phyloP scores from a whole-genome alignment of 192 early-diverging fungal species.

The Chytriomyces sp. region DNA sequence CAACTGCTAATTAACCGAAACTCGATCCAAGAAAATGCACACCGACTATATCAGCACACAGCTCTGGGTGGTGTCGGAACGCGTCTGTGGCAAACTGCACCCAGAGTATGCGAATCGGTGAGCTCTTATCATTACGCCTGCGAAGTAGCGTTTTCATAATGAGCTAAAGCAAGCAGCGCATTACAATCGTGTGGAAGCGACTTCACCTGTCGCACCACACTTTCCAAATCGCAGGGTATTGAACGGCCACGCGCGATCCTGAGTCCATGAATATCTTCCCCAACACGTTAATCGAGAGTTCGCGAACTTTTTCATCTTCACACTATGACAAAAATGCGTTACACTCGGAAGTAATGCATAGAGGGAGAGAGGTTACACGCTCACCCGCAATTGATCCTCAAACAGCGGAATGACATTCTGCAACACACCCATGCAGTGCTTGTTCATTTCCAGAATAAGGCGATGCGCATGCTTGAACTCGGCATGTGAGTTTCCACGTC shows the following conservation, averaged over 20 bases:
- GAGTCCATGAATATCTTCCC: constrained; percentile 89
- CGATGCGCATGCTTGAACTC: constrained; percentile 67
- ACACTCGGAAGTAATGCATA: not conserved
- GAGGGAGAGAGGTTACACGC: not conserved
- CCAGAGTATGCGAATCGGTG: constrained; percentile 74
- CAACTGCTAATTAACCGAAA: not conserved
- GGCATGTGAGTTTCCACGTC: constrained; percentile 22
- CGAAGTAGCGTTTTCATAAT: no score
- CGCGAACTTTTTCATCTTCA: constrained; percentile 76
- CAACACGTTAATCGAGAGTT: constrained; percentile 73
- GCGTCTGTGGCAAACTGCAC: constrained; percentile 64
- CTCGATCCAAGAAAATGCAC: not conserved
- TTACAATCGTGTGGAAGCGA: no score
- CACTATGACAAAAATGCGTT: constrained; percentile 36
- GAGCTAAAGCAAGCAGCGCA: not conserved
- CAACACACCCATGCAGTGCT: constrained; percentile 71
- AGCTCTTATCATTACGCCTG: constrained; percentile 75
- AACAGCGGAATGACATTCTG: constrained; percentile 91
- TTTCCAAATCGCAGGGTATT: constrained; percentile 81
- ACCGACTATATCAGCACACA: constrained; percentile 74
- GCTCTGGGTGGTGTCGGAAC: constrained; percentile 70
- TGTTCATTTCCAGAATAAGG: constrained; percentile 81
- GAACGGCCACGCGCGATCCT: constrained; percentile 65
- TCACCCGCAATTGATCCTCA: constrained; percentile 84
- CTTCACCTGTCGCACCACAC: constrained; percentile 77